These are phyloP conservation scores for Lactarius psammicola DNA, from an alignment of 768 basidiomycete genomes.

Conservation along the genomic window DNA sequence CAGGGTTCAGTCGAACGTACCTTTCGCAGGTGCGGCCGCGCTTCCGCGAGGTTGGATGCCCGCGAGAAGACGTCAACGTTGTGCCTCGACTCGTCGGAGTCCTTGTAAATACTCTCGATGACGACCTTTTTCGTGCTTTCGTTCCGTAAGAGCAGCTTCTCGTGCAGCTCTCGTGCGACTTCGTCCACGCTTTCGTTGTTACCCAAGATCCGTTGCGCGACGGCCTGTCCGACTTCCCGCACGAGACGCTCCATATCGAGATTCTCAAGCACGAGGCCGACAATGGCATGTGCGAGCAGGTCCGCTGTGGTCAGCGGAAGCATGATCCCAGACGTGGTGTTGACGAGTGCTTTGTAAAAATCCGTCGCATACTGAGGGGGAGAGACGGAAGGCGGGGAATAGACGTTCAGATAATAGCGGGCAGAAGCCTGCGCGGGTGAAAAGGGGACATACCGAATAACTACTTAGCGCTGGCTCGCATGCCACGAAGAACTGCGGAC, in stretches of 20 bases:
- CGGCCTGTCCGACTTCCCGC: constrained; percentile 89
- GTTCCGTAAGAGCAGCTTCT: constrained; percentile 84
- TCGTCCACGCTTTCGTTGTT: constrained; percentile 97
- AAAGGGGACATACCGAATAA: constrained; percentile 62
- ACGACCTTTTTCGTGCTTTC: constrained; percentile 97
- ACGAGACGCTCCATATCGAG: constrained; percentile 98
- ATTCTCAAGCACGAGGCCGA: constrained; percentile 94
- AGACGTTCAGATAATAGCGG: background rate
- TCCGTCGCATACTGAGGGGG: constrained; percentile 76
- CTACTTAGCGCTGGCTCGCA: constrained; percentile 96
- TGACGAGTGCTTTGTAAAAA: constrained; percentile 90
- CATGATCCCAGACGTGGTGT: constrained; percentile 94
- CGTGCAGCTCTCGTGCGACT: constrained; percentile 91
- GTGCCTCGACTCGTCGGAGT: constrained; percentile 82
- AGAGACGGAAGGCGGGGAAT: constrained; percentile 26
- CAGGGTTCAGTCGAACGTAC: constrained; percentile 45
- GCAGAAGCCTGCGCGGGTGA: background rate
- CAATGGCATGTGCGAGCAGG: constrained; percentile 91
- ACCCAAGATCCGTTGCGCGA: constrained; percentile 87
- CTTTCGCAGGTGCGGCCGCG: constrained; percentile 74
- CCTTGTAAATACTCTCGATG: constrained; percentile 94
- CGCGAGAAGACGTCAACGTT: constrained; percentile 86
- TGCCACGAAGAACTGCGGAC: constrained; percentile 89
- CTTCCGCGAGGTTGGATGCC: constrained; percentile 66
- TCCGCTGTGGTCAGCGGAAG: constrained; percentile 94